Evolutionary conservation across 805 yeast genomes (phyloP).

Genomic region (Myxozyma melibiosi): DNA sequence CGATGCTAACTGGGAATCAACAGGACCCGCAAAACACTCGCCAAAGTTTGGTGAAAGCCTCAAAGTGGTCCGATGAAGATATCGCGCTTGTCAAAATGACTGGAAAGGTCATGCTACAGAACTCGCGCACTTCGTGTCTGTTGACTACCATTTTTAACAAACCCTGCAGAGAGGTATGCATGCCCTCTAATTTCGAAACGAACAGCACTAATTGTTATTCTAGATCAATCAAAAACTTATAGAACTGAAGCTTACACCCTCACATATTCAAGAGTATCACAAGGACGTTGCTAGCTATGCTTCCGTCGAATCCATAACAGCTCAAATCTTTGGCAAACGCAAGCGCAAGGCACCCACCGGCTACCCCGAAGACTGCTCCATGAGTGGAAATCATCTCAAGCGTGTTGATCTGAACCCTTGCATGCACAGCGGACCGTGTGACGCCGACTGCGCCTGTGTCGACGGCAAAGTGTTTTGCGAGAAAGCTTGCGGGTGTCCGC

Average conservation of each 20-base stretch:
- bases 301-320: not conserved
- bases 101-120: slow-evolving; percentile 16
- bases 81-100: slow-evolving; percentile 24
- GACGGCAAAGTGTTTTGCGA: slow-evolving; percentile 26
- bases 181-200: not conserved
- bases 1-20: not conserved
- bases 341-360: slow-evolving; percentile 25
- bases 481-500: slow-evolving; percentile 26
- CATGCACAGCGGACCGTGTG: slow-evolving; percentile 31
- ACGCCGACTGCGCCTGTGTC: slow-evolving; percentile 26
- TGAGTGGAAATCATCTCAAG: slow-evolving; percentile 27
- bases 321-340: slow-evolving; percentile 16
- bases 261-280: not conserved
- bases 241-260: slow-evolving; percentile 14
- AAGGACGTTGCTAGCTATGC: not conserved
- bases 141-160: slow-evolving; percentile 18
- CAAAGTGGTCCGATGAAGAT: slow-evolving; percentile 29
- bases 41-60: not conserved
- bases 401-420: slow-evolving; percentile 30
- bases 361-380: slow-evolving; percentile 31
- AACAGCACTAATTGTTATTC: not conserved
- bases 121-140: slow-evolving; percentile 22
- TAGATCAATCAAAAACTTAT: slow-evolving; percentile 18
- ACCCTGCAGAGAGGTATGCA: slow-evolving; percentile 25
- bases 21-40: not conserved